These are phyloP conservation scores for Alternaria infectoria DNA, from an alignment of 2,329 filamentous ascomycete genomes.

Conservation along the genomic window DNA sequence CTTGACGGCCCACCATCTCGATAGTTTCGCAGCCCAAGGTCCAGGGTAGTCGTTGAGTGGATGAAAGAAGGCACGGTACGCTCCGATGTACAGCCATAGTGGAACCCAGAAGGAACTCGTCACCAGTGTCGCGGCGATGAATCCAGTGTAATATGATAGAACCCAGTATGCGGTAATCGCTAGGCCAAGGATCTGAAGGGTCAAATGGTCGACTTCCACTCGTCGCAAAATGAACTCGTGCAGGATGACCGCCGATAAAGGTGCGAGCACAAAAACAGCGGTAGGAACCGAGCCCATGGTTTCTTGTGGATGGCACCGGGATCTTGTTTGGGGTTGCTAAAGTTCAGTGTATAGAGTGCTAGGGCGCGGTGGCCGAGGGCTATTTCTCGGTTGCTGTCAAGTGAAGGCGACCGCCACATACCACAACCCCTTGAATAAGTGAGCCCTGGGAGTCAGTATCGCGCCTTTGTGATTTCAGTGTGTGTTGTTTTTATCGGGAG, in stretches of 20 bases:
- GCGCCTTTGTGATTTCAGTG: background rate
- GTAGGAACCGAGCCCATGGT: slow-evolving; percentile 12
- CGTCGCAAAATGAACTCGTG: slow-evolving; percentile 23
- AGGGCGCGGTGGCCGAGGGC: background rate
- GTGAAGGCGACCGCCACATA: background rate
- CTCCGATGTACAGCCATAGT: slow-evolving; percentile 26
- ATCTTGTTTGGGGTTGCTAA: background rate
- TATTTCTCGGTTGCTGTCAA: background rate
- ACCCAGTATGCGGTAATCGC: slow-evolving; percentile 16
- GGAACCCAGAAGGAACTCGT: slow-evolving; percentile 22
- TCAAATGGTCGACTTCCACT: slow-evolving; percentile 25
- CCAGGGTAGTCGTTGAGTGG: slow-evolving; percentile 30
- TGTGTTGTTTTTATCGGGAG: slow-evolving; percentile 1
- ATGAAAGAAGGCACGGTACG: slow-evolving; percentile 33
- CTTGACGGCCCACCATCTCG: slow-evolving; percentile 32
- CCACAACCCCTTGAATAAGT: background rate
- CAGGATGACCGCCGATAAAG: slow-evolving; percentile 17
- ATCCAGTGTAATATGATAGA: slow-evolving; percentile 10
- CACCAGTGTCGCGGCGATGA: slow-evolving; percentile 14
- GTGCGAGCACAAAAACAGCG: slow-evolving; percentile 4
- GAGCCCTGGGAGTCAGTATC: background rate
- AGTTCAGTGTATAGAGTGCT: background rate
- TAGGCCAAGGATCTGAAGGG: slow-evolving; percentile 15
- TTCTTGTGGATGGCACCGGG: background rate
- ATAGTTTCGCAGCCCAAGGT: slow-evolving; percentile 28